Base-by-base conservation (phyloP, 2,329 filamentous ascomycete genomes). In the Pseudogymnoascus sp. region DNA sequence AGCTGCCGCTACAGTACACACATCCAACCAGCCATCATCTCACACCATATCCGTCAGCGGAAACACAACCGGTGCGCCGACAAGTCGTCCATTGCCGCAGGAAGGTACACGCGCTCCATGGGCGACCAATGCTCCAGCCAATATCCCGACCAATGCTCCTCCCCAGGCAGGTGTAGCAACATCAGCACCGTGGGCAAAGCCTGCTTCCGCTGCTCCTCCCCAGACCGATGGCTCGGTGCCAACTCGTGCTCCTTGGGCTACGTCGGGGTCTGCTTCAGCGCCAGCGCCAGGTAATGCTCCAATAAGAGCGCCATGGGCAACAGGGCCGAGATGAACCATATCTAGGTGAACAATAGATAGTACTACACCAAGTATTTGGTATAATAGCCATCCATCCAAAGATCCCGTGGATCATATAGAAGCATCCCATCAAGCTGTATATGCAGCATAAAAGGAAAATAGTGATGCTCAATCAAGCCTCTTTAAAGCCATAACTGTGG, bases 1-100 rank as follows among this genome's bases (percentile, higher is more conserved):
- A 1, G 80, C 81, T 0, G 69, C 76, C 5, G 72, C 78, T 23
- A 82, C 83, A 5, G 75, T 83, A 0, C 86, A 90, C 72, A 78
- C 84, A 70, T 74, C 76, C 16, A 85, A 79, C 67, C 84, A 86
- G 65, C 82, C 84, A 38, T 45, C 63, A 2, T 62, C 64, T 14
- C 61, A 41, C 16, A 28, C 35, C 19, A 58, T 62, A 1, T 58
- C 62, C 4, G 62, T 58, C n/a, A 64, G 19, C 30, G 19, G 60
- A 9, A 60, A 52, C 25, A 60, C 65, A 5, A 64, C 62, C 9
- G 65, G 62, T 39, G 61, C 63, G 38, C 38, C 65, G 12, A 64
- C 64, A 36, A 58, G 62, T 52, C 66, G 67, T 35, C 66, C 66
- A 36, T 14, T 28, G 5, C 42, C 65, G 1, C 66, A 71, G 63